Evolutionary conservation across 1,139 yeast species (phyloP).

Genomic region (Hemisphaericaspora xylofermentans): DNA sequence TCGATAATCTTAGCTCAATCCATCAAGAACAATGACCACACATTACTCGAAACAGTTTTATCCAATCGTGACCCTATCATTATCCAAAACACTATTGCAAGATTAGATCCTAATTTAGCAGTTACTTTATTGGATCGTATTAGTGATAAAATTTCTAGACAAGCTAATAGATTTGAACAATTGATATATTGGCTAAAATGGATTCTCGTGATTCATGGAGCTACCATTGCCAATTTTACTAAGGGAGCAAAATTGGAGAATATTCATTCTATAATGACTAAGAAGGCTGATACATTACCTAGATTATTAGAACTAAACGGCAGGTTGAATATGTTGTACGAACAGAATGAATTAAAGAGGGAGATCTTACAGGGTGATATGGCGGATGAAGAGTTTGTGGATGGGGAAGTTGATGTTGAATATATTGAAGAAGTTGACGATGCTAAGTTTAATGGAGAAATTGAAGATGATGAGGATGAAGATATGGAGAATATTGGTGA

Average conservation of each 20-base stretch:
- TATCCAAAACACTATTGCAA: slow-evolving; percentile 68
- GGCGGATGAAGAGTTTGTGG: slow-evolving; percentile 32
- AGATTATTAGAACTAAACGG: slow-evolving; percentile 82
- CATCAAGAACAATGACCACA: slow-evolving; percentile 66
- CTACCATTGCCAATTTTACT: slow-evolving; percentile 66
- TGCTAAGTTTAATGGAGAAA: slow-evolving; percentile 29
- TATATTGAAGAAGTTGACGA: slow-evolving; percentile 23
- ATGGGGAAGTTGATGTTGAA: slow-evolving; percentile 43
- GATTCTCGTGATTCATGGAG: slow-evolving; percentile 90
- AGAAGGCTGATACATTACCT: slow-evolving; percentile 75
- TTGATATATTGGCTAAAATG: slow-evolving; percentile 90
- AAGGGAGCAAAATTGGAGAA: slow-evolving; percentile 67
- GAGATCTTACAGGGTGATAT: slow-evolving; percentile 41
- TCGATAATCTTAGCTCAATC: slow-evolving; percentile 71
- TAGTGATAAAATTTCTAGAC: slow-evolving; percentile 80
- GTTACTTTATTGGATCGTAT: slow-evolving; percentile 75
- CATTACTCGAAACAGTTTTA: slow-evolving; percentile 77
- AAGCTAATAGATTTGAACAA: slow-evolving; percentile 62
- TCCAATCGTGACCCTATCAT: slow-evolving; percentile 70
- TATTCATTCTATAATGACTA: slow-evolving; percentile 72
- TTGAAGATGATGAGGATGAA: slow-evolving; percentile 20
- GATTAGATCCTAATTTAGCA: slow-evolving; percentile 71
- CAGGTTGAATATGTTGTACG: slow-evolving; percentile 66
- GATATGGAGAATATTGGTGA: slow-evolving; percentile 19
- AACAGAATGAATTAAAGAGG: slow-evolving; percentile 67